Percentiles rank a stretch among this genome's conserved stretches.
Evolutionary conservation across 805 yeast genomes (phyloP).

Genomic region (Wickerhamiella sorbophila): DNA sequence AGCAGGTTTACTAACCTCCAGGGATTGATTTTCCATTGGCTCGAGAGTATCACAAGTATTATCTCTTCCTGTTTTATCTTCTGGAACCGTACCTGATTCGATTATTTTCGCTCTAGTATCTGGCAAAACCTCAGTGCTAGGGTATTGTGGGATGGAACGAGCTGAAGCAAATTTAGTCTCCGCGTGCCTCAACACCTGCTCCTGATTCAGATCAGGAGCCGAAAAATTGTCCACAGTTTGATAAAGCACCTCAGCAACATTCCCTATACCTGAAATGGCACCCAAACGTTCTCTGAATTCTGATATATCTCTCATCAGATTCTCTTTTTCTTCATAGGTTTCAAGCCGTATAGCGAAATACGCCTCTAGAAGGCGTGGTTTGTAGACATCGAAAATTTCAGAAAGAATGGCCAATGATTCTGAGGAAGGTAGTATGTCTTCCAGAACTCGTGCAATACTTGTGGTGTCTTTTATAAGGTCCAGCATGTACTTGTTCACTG

Average conservation of each 20-base stretch:
- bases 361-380: slow-evolving; percentile 38
- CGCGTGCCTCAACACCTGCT: too few relatives aligned
- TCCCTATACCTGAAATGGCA: slow-evolving; percentile 45
- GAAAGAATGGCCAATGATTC: slow-evolving; percentile 20
- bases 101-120: too few relatives aligned
- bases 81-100: too few relatives aligned
- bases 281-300: slow-evolving; percentile 48
- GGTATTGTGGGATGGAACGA: too few relatives aligned
- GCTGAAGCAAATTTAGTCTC: too few relatives aligned
- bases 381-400: slow-evolving; percentile 37
- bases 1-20: too few relatives aligned
- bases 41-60: too few relatives aligned
- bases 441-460: slow-evolving; percentile 47
- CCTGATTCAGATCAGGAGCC: slow-evolving; percentile 9
- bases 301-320: slow-evolving; percentile 44
- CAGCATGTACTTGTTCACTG: slow-evolving; percentile 51
- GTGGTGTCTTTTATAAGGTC: slow-evolving; percentile 49
- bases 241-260: slow-evolving; percentile 48
- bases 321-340: slow-evolving; percentile 29
- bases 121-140: too few relatives aligned
- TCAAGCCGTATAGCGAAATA: slow-evolving; percentile 31
- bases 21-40: too few relatives aligned
- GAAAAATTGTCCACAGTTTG: slow-evolving; percentile 39
- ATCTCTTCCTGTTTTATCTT: too few relatives aligned
- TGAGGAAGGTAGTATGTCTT: slow-evolving; percentile 36